These are phyloP conservation scores for Phytophthora chlamydospora DNA, from an alignment of 352 stramenopile species.

Conservation along the genomic window DNA sequence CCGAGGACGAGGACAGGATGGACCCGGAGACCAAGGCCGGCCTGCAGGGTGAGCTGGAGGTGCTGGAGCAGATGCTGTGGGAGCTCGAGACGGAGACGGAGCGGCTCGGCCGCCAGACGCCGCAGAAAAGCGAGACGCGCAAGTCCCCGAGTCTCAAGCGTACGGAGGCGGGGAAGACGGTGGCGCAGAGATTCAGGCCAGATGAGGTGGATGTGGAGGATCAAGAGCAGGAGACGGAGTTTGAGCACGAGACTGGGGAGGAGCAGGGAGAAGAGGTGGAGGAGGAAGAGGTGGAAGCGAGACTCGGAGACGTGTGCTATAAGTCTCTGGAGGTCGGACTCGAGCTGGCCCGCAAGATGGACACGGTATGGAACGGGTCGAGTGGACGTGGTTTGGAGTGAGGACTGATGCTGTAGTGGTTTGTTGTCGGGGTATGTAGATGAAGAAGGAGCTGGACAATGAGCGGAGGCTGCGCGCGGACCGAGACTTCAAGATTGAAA, in stretches of 20 bases:
- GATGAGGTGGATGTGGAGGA: conserved; percentile 4
- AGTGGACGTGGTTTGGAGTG: neutral
- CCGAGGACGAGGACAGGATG: conserved; percentile 12
- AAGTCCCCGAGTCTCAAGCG: conserved; percentile 8
- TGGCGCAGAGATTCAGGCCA: neutral
- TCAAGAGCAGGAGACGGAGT: neutral
- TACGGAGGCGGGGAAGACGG: neutral
- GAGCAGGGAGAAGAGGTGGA: conserved; percentile 7
- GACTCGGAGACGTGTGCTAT: conserved; percentile 46
- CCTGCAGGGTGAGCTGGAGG: conserved; percentile 43
- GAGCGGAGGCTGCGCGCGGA: conserved; percentile 39
- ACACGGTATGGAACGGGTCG: conserved; percentile 28
- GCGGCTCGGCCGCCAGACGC: conserved; percentile 21
- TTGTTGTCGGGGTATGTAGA: conserved; percentile 14
- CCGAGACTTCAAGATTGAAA: conserved; percentile 44
- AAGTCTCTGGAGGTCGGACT: conserved; percentile 47
- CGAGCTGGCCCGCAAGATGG: conserved; percentile 36
- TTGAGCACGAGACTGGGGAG: conserved; percentile 12
- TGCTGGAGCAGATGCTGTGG: conserved; percentile 49
- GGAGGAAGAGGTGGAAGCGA: conserved; percentile 11
- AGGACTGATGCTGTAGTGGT: neutral
- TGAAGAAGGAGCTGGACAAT: conserved; percentile 35
- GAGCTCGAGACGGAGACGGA: conserved; percentile 48
- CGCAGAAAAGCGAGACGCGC: conserved; percentile 22
- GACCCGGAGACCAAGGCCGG: conserved; percentile 25